Percentiles rank a stretch among this genome's conserved stretches.
Evolutionary conservation across 345 rosid species (phyloP).

Genomic region (Eutrema heterophyllum): DNA sequence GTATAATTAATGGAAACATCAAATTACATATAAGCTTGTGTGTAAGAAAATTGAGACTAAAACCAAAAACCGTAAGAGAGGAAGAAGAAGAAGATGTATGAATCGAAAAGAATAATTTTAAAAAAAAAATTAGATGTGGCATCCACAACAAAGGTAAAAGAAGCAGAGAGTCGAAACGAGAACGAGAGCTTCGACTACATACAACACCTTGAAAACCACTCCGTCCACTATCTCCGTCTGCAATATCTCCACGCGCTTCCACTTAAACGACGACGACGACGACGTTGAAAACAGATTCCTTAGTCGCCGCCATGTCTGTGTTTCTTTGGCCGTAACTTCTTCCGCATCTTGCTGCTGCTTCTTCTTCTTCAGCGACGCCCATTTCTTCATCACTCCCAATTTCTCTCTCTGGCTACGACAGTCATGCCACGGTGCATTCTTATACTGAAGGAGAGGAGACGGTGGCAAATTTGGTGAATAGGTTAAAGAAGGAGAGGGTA

Average conservation of each 20-base stretch:
- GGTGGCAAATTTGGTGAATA: conserved; percentile 15
- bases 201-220: conserved; percentile 47
- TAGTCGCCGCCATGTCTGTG: conserved; percentile 27
- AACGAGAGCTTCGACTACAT: conserved; percentile 55
- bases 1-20: background rate
- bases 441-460: conserved; percentile 2
- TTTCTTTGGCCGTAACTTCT: conserved; percentile 32
- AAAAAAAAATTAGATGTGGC: conserved; percentile 42
- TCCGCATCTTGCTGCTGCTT: conserved; percentile 4
- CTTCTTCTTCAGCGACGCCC: conserved; percentile 23
- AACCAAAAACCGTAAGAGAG: background rate
- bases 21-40: background rate
- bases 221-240: conserved; percentile 39
- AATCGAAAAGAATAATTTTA: conserved; percentile 2
- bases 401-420: background rate
- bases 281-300: conserved; percentile 22
- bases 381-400: conserved; percentile 17
- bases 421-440: conserved; percentile 3
- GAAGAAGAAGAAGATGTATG: background rate
- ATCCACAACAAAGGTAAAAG: conserved; percentile 74
- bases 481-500: background rate
- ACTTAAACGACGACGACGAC: conserved; percentile 17
- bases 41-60: background rate
- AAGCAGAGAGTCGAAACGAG: conserved; percentile 65
- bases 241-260: conserved; percentile 31